Evolutionary conservation across 768 basidiomycete species (phyloP).

Genomic region (Leccinum aurantiacum): DNA sequence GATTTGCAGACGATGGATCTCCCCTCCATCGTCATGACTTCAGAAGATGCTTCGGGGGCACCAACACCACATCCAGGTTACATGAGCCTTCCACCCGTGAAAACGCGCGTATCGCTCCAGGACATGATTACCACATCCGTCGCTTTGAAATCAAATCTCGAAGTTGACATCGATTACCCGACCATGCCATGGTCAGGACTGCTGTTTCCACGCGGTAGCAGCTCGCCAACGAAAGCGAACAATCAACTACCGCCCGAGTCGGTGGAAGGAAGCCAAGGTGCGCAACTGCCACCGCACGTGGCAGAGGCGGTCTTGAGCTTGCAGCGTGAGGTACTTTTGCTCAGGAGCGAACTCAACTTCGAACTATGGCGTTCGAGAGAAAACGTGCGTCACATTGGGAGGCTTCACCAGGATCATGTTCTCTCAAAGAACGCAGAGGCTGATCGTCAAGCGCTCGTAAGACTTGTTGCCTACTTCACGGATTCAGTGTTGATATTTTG

Average conservation of each 20-base stretch:
- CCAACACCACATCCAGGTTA: constrained; percentile 36
- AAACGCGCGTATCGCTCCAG: constrained; percentile 56
- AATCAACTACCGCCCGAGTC: constrained; percentile 22
- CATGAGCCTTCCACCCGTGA: constrained; percentile 34
- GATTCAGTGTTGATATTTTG: constrained; percentile 8
- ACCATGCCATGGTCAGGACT: constrained; percentile 50
- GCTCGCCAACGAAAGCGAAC: constrained; percentile 26
- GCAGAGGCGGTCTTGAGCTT: constrained; percentile 66
- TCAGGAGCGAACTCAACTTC: constrained; percentile 82
- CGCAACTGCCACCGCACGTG: constrained; percentile 46
- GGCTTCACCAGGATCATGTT: constrained; percentile 72
- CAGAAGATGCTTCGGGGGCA: constrained; percentile 24
- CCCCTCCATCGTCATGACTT: constrained; percentile 13
- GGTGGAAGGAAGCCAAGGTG: constrained; percentile 6
- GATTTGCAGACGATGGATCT: constrained; percentile 4
- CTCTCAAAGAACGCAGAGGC: constrained; percentile 73
- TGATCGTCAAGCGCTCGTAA: constrained; percentile 78
- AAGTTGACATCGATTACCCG: constrained; percentile 58
- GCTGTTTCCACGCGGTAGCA: constrained; percentile 40
- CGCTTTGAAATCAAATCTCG: constrained; percentile 67
- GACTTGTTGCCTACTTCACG: constrained; percentile 24
- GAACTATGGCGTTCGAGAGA: constrained; percentile 82
- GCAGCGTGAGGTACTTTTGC: constrained; percentile 72
- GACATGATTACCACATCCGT: constrained; percentile 75
- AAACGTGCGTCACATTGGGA: constrained; percentile 80